phyloP scores from a whole-genome alignment of 2,329 filamentous ascomycete genomes.

The Talaromyces sp. region DNA sequence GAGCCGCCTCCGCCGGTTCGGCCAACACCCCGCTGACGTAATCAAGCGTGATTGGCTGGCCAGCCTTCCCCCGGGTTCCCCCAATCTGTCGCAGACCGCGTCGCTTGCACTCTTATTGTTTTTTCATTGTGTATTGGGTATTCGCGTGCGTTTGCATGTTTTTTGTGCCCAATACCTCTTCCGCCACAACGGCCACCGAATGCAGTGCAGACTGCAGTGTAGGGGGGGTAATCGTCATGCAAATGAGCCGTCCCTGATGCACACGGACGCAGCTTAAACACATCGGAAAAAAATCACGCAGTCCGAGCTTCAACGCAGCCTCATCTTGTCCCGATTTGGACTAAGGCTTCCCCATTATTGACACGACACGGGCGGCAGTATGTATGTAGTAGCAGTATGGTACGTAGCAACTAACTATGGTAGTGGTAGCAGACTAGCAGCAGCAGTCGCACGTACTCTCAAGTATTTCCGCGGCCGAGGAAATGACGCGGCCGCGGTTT shows the following conservation, averaged over 20 bases:
- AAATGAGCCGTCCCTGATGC: neutral
- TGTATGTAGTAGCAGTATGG: too few relatives aligned
- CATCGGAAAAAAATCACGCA: neutral
- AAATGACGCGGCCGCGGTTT: neutral
- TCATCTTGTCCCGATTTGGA: neutral
- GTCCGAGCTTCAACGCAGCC: neutral
- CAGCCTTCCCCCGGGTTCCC: neutral
- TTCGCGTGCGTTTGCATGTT: too few relatives aligned
- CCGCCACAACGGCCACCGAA: too few relatives aligned
- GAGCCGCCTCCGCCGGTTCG: neutral
- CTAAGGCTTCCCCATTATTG: neutral
- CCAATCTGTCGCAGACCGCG: neutral
- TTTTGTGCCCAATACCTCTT: too few relatives aligned
- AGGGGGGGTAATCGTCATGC: too few relatives aligned
- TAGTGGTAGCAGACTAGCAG: too few relatives aligned
- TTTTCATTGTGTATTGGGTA: too few relatives aligned
- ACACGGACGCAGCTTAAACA: neutral
- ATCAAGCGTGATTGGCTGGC: neutral
- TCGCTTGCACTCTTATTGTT: too few relatives aligned
- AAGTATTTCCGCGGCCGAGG: neutral
- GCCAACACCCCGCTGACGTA: neutral
- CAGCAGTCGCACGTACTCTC: too few relatives aligned
- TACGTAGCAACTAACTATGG: too few relatives aligned
- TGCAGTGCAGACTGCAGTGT: too few relatives aligned
- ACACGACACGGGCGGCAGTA: too few relatives aligned